Percentiles rank a stretch among this genome's conserved stretches.
Conservation (phyloP, 108 stramenopile genomes). For the Pseudonitzschia delicatissima region DNA sequence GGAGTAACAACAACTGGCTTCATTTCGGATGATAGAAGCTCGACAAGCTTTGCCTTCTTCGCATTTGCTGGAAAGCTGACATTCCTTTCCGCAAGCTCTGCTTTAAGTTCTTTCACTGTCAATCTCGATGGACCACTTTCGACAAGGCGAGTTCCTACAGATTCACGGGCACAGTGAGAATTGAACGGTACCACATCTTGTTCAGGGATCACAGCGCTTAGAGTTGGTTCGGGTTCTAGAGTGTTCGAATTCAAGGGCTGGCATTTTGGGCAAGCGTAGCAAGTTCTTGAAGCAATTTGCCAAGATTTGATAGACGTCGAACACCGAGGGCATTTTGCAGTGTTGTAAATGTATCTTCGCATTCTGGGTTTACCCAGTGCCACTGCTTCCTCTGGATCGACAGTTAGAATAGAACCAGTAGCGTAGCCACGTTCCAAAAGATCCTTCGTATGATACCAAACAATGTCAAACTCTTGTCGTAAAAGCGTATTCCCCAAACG, state of each 20-base stretch:
- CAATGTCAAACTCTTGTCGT: constrained; percentile 41
- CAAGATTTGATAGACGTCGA: constrained; percentile 41
- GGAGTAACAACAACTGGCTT: constrained; percentile 2
- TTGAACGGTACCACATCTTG: constrained; percentile 52
- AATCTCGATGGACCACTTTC: constrained; percentile 43
- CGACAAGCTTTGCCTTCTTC: constrained; percentile 39
- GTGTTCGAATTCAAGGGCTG: constrained; percentile 34
- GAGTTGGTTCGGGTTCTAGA: neutral
- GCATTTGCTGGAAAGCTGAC: constrained; percentile 27
- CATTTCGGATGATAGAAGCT: constrained; percentile 11
- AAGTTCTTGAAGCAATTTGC: constrained; percentile 56
- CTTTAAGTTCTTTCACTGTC: constrained; percentile 58
- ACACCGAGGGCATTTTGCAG: constrained; percentile 53
- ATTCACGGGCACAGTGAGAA: constrained; percentile 60
- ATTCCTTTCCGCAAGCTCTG: constrained; percentile 17
- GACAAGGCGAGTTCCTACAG: constrained; percentile 25
- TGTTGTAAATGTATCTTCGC: constrained; percentile 72
- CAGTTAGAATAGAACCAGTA: constrained; percentile 65
- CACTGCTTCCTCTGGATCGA: constrained; percentile 43
- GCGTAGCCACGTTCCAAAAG: constrained; percentile 54
- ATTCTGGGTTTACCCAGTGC: constrained; percentile 35
- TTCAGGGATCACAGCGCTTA: neutral
- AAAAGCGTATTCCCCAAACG: constrained; percentile 34
- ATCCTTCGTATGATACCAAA: constrained; percentile 57
- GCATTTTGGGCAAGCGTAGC: constrained; percentile 66